Percentiles rank a stretch among this genome's conserved stretches.
These are phyloP conservation scores for Rhytidhysteron rufulum DNA, from an alignment of 2,329 filamentous ascomycete species.

Conservation along the genomic window DNA sequence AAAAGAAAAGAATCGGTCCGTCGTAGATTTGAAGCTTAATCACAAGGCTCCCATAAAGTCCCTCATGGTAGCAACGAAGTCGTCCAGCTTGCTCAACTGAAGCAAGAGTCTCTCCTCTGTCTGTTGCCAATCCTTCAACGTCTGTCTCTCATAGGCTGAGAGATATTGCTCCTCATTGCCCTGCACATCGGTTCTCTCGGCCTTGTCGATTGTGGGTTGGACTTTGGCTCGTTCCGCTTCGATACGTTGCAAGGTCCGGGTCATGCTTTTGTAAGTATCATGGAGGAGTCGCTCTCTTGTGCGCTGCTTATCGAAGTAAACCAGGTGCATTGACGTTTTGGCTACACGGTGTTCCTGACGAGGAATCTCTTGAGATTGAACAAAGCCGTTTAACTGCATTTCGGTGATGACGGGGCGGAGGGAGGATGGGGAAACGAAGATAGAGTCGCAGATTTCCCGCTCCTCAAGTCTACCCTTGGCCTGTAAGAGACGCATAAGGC, in stretches of 20 bases:
- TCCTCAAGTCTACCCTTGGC: slow-evolving; percentile 94
- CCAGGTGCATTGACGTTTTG: slow-evolving; percentile 82
- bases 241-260: slow-evolving; percentile 76
- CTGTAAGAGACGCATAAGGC: slow-evolving; percentile 79
- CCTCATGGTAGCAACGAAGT: slow-evolving; percentile 75
- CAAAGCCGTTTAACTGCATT: slow-evolving; percentile 80
- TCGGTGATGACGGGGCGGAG: slow-evolving; percentile 79
- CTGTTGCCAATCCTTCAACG: slow-evolving; percentile 60
- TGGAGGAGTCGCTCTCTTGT: slow-evolving; percentile 69
- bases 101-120: slow-evolving; percentile 68
- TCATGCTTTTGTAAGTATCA: slow-evolving; percentile 85
- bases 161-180: slow-evolving; percentile 80
- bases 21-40: too few species aligned
- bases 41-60: slow-evolving; percentile 49
- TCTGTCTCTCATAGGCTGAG: slow-evolving; percentile 67
- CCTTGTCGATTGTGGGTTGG: slow-evolving; percentile 71
- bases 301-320: slow-evolving; percentile 80
- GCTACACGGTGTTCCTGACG: slow-evolving; percentile 79
- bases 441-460: slow-evolving; percentile 75
- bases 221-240: slow-evolving; percentile 70
- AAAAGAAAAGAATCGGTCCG: too few species aligned
- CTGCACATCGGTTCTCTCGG: slow-evolving; percentile 80
- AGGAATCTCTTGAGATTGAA: slow-evolving; percentile 92
- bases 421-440: slow-evolving; percentile 79
- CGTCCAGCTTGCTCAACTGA: slow-evolving; percentile 78